These are phyloP conservation scores for Backusella liffmaniae DNA, from an alignment of 192 early-diverging fungal species.

Conservation along the genomic window DNA sequence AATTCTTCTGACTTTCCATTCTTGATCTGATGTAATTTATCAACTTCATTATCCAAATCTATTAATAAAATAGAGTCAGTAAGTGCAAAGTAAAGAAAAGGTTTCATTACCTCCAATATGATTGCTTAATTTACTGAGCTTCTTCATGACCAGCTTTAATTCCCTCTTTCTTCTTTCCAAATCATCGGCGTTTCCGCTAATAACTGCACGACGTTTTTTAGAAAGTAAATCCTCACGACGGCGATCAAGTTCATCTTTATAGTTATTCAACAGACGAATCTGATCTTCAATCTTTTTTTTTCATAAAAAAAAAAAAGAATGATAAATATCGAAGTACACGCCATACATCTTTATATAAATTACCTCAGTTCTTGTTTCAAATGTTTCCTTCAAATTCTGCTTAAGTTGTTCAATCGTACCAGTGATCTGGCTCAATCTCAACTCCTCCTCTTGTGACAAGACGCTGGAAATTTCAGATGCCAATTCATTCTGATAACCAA, in stretches of 20 bases:
- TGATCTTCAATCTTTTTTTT: slow-evolving; percentile 61
- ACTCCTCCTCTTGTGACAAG: slow-evolving; percentile 56
- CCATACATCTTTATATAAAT: background rate
- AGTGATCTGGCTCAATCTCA: slow-evolving; percentile 46
- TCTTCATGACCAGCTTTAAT: slow-evolving; percentile 18
- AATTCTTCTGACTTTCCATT: slow-evolving; percentile 1
- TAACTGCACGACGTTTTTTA: slow-evolving; percentile 54
- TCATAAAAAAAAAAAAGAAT: background rate
- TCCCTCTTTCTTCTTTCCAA: slow-evolving; percentile 32
- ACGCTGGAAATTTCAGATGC: slow-evolving; percentile 49
- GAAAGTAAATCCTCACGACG: slow-evolving; percentile 64
- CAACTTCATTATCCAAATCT: slow-evolving; percentile 30
- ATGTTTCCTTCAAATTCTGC: slow-evolving; percentile 52
- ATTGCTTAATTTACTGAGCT: slow-evolving; percentile 37
- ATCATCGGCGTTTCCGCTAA: slow-evolving; percentile 47
- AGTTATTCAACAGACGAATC: slow-evolving; percentile 70
- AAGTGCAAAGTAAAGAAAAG: background rate
- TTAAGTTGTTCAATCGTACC: slow-evolving; percentile 55
- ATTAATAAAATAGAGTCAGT: background rate
- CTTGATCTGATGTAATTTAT: slow-evolving; percentile 1
- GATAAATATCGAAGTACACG: background rate
- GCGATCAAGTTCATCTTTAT: slow-evolving; percentile 67
- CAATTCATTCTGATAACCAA: slow-evolving; percentile 61
- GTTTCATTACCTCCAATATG: slow-evolving; percentile 33
- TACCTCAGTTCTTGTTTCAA: slow-evolving; percentile 56